Evolutionary conservation across 768 basidiomycete genomes (phyloP).

Genomic region (Xerocomus brunneocitrinus): DNA sequence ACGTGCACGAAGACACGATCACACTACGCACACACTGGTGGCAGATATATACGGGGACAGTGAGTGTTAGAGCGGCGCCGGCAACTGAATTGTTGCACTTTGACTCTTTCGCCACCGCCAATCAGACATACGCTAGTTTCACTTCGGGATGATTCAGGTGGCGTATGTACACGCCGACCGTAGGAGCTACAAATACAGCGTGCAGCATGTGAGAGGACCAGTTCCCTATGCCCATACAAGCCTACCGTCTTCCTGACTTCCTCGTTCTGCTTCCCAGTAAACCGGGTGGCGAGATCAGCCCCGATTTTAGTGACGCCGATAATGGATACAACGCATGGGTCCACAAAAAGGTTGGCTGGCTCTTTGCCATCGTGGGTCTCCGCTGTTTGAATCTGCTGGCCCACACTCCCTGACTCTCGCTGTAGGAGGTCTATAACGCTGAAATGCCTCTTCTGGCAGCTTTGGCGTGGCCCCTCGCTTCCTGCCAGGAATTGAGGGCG

Average conservation of each 20-base stretch:
- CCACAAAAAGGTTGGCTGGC: constrained; percentile 17
- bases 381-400: too few species aligned
- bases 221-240: constrained; percentile 15
- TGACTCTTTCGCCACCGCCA: constrained; percentile 4
- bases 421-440: constrained; percentile 24
- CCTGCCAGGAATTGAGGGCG: constrained; percentile 15
- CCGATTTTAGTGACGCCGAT: constrained; percentile 22
- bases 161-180: background rate
- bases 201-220: background rate
- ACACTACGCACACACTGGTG: background rate
- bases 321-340: constrained; percentile 23
- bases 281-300: constrained; percentile 26
- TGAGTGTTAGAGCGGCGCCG: background rate
- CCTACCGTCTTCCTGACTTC: constrained; percentile 24
- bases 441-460: constrained; percentile 26
- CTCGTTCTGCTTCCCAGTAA: constrained; percentile 24
- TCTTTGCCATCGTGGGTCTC: constrained; percentile 19
- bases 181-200: constrained; percentile 15
- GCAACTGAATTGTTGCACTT: background rate
- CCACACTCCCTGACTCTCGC: background rate
- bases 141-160: constrained; percentile 6
- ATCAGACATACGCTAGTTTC: constrained; percentile 11
- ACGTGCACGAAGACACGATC: background rate
- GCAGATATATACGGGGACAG: background rate
- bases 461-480: constrained; percentile 22